Percentiles rank a stretch among this genome's conserved stretches.
Evolutionary conservation across 192 early-diverging fungal species (phyloP).

Genomic region (Backusella psychrophila): DNA sequence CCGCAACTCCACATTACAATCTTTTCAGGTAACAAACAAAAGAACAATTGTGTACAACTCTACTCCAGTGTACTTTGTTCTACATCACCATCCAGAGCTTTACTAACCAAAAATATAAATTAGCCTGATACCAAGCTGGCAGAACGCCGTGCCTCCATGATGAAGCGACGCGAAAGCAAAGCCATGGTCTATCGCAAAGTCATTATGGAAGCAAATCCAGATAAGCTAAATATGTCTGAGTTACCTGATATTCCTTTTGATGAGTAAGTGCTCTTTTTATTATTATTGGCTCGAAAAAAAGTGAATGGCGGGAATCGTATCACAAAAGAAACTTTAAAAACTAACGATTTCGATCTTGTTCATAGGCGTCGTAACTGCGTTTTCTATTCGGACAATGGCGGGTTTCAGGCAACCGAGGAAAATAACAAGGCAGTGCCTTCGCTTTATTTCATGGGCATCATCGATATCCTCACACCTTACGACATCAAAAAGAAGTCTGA

Average conservation of each 20-base stretch:
- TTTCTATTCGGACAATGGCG: constrained; percentile 92
- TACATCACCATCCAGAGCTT: not conserved
- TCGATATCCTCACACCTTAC: constrained; percentile 98
- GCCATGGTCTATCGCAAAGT: constrained; percentile 52
- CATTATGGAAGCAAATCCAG: constrained; percentile 54
- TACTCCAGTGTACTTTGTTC: not conserved
- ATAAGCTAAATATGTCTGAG: constrained; percentile 55
- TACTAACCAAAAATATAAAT: not conserved
- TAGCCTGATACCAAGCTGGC: constrained; percentile 37
- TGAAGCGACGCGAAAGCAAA: constrained; percentile 53
- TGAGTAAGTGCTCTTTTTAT: constrained; percentile 1
- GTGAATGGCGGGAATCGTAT: not conserved
- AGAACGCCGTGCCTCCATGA: constrained; percentile 40
- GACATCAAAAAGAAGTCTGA: constrained; percentile 86
- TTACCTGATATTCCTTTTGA: constrained; percentile 56
- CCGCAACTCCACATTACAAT: constrained; percentile 86
- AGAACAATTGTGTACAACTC: not conserved
- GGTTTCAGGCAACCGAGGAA: constrained; percentile 79
- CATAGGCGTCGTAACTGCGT: constrained; percentile 63
- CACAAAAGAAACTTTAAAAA: not conserved
- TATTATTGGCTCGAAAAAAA: not conserved
- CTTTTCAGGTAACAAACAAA: constrained; percentile 57
- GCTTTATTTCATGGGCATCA: constrained; percentile 95
- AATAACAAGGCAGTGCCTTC: constrained; percentile 61
- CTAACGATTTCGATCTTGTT: not conserved